Evolutionary conservation across 495 filamentous ascomycete genomes (phyloP), one percentile per base, ranked within the genome.

Genomic region (Extremus antarcticus): DNA sequence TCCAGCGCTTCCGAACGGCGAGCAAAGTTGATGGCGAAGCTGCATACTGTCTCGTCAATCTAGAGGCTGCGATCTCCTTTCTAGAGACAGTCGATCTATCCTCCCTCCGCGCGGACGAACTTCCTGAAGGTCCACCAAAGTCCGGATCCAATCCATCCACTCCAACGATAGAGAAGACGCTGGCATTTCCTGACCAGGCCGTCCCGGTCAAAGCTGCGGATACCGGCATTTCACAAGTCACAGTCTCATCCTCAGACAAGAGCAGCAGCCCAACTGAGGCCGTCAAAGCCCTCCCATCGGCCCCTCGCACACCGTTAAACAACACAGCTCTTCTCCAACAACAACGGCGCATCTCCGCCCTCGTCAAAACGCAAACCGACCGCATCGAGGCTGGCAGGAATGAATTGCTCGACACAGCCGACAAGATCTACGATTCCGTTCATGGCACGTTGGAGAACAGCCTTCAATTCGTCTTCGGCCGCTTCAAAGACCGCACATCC

Each of bases 41-140:
- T 11, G 90, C 92, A 17, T 99, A 97, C 66, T 97, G 92, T 61
- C 76, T 99, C 39, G 95, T 92, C 13, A 97, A 92, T 63, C 82
- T 97, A 11, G 92, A 99, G 71, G 92, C 92, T 4, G 84, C 91
- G 47, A 89, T 97, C 43, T 87, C 84, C 51, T 99, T 99, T 65
- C 74, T 99, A n/a, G 91, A 97, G 63, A 96, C 92, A 22, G 91
- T 99, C 24, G 92, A 99, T 66, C 78, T 99, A 9, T 87, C 90
- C 15, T 94, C 84, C 46, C 76, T 99, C 11, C 82, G 90, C 52
- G 85, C 85, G n/a, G 88, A 95, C 54, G 89, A 91, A 63, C 64
- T 75, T 15, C 73, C 72, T 25, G 72, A 78, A 58, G 85, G 86
- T 0, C 84, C 85, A 16, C 59, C 71, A 23, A 87, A 85, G 62